Percentiles rank a stretch among this genome's conserved stretches.
Conservation (phyloP, 768 basidiomycete genomes). For the Infundibulicybe gibba region DNA sequence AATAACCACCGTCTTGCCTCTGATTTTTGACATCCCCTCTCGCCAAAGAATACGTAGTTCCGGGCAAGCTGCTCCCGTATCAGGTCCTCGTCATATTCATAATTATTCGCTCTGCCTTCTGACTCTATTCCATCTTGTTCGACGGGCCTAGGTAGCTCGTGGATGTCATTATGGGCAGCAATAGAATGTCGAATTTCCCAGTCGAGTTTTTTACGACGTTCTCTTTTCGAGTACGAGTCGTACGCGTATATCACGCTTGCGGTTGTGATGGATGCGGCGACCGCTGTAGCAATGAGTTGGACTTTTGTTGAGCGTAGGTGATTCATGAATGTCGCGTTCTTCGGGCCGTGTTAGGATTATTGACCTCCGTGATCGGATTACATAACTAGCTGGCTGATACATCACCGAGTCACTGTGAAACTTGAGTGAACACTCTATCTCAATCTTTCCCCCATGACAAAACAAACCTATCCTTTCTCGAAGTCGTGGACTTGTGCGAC, state of each 20-base stretch:
- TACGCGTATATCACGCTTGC: slow-evolving; percentile 59
- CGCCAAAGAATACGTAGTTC: slow-evolving; percentile 93
- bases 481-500: slow-evolving; percentile 67
- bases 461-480: slow-evolving; percentile 44
- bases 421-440: slow-evolving; percentile 23
- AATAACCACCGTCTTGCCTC: slow-evolving; percentile 74
- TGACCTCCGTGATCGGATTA: too few species aligned
- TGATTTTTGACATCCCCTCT: slow-evolving; percentile 78
- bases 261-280: slow-evolving; percentile 61
- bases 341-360: too few species aligned
- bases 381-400: too few species aligned
- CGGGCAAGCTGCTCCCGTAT: slow-evolving; percentile 88
- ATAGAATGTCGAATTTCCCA: slow-evolving; percentile 56
- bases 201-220: slow-evolving; percentile 51
- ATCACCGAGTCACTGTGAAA: too few species aligned
- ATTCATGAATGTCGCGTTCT: too few species aligned
- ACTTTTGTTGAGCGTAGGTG: slow-evolving; percentile 49
- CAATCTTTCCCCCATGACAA: background rate
- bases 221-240: slow-evolving; percentile 40
- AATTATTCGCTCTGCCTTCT: slow-evolving; percentile 2
- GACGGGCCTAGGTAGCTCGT: slow-evolving; percentile 5
- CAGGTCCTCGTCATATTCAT: slow-evolving; percentile 71
- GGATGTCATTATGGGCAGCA: slow-evolving; percentile 21
- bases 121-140: slow-evolving; percentile 7
- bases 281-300: slow-evolving; percentile 65